Conservation (phyloP, 2,329 filamentous ascomycete species). For the Pezicula neosporulosa region DNA sequence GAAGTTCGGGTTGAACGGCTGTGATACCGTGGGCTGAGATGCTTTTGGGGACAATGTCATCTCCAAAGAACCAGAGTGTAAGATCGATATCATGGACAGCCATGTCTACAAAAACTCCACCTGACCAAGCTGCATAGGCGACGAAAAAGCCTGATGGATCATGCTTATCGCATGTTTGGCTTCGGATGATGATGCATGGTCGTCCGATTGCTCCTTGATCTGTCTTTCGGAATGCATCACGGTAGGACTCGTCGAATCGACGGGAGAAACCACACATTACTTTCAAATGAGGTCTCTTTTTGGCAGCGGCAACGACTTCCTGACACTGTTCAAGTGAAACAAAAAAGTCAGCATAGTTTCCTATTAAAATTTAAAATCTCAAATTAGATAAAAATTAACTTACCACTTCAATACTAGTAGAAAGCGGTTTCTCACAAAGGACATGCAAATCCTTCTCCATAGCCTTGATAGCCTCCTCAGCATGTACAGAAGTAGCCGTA, state of each 20-base stretch:
- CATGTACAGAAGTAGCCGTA: constrained; percentile 49
- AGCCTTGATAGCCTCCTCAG: constrained; percentile 51
- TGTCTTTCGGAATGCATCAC: constrained; percentile 51
- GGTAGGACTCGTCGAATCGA: constrained; percentile 63
- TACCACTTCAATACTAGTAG: constrained; percentile 55
- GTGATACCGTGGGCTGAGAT: constrained; percentile 54
- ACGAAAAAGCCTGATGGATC: constrained; percentile 65
- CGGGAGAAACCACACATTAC: constrained; percentile 64
- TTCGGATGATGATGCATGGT: constrained; percentile 56
- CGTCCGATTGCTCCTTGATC: constrained; percentile 50
- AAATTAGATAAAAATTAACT: constrained; percentile 19
- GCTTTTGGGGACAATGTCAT: constrained; percentile 48
- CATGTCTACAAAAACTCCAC: constrained; percentile 68
- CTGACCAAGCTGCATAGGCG: constrained; percentile 58
- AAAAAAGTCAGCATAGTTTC: no score
- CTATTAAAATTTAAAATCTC: background rate
- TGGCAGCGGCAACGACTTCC: constrained; percentile 53
- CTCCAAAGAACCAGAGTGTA: constrained; percentile 59
- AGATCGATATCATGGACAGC: constrained; percentile 68
- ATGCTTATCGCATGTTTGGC: constrained; percentile 63
- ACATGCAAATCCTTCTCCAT: constrained; percentile 51
- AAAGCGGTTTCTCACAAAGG: constrained; percentile 55
- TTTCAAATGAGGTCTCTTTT: constrained; percentile 53
- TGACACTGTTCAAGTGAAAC: constrained; percentile 40
- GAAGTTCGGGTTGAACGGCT: constrained; percentile 53